Percentiles rank a stretch among this genome's conserved stretches.
These are phyloP conservation scores for Moniliophthora roreri DNA, from an alignment of 1,284 basidiomycete species.

Conservation along the genomic window DNA sequence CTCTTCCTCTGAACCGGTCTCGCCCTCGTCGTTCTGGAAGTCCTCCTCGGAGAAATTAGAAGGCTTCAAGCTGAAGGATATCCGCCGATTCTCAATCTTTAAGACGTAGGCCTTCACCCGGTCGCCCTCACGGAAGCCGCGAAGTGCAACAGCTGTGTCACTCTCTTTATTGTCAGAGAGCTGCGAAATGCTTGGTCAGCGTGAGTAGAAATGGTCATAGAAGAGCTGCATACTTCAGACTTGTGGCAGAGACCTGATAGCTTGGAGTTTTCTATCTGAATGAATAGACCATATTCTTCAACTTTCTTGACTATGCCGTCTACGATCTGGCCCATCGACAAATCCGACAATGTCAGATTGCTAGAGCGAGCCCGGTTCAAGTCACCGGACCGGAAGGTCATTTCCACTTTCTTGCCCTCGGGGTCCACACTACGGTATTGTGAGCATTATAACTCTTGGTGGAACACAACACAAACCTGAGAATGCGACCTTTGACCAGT, in stretches of 20 bases:
- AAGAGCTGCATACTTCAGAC: conserved; percentile 61
- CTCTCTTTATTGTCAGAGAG: conserved; percentile 84
- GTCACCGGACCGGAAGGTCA: conserved; percentile 76
- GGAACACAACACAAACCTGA: conserved; percentile 50
- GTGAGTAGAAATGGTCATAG: conserved; percentile 1
- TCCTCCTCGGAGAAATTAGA: conserved; percentile 76
- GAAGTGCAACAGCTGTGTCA: conserved; percentile 76
- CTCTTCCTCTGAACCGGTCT: conserved; percentile 26
- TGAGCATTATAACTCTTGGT: conserved; percentile 15
- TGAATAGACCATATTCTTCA: conserved; percentile 90
- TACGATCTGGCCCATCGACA: conserved; percentile 75
- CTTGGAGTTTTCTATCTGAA: conserved; percentile 82
- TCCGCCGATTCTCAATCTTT: conserved; percentile 77
- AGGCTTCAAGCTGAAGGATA: conserved; percentile 89
- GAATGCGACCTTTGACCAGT: conserved; percentile 83
- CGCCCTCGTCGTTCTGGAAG: conserved; percentile 39
- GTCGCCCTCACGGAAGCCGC: conserved; percentile 86
- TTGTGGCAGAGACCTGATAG: conserved; percentile 94
- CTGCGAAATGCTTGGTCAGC: conserved; percentile 33
- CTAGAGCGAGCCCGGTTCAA: conserved; percentile 42
- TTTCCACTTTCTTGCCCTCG: conserved; percentile 78
- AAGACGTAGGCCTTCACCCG: conserved; percentile 80
- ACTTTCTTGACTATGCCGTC: conserved; percentile 75
- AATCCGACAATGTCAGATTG: conserved; percentile 52
- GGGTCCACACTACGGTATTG: conserved; percentile 56